These are phyloP conservation scores for Penicillium vulpinum DNA, from an alignment of 2,329 filamentous ascomycete genomes.

Conservation along the genomic window DNA sequence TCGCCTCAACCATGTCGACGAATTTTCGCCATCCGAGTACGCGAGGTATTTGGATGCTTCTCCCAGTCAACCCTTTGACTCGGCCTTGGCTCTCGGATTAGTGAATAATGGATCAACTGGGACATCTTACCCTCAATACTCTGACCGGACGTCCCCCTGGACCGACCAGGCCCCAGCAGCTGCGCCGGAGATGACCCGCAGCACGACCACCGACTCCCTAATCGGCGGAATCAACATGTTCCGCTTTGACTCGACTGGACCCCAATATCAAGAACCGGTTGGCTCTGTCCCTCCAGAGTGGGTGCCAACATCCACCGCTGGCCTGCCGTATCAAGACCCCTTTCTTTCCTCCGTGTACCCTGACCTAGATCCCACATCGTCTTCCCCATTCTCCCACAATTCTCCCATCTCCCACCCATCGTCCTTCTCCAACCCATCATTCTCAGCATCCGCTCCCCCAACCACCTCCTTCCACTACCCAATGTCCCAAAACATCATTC, in stretches of 20 bases:
- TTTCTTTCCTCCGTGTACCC: constrained; percentile 19
- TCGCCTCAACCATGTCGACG: constrained; percentile 40
- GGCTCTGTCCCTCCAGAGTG: constrained; percentile 27
- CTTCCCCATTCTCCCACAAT: constrained; percentile 33
- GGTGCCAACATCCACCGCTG: constrained; percentile 23
- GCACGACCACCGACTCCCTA: constrained; percentile 47
- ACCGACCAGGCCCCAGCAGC: constrained; percentile 30
- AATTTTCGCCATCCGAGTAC: constrained; percentile 47
- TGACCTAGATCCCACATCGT: constrained; percentile 34
- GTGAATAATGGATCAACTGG: constrained; percentile 18
- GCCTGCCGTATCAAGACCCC: constrained; percentile 17
- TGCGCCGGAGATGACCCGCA: constrained; percentile 48
- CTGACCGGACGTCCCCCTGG: constrained; percentile 19
- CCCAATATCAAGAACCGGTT: constrained; percentile 18
- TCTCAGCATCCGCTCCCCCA: constrained; percentile 41
- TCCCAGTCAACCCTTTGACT: constrained; percentile 26
- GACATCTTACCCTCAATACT: constrained; percentile 6
- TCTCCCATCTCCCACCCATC: constrained; percentile 15
- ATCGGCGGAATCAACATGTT: constrained; percentile 47
- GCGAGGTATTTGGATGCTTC: constrained; percentile 39
- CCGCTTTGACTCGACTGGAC: constrained; percentile 44
- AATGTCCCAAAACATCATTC: constrained; percentile 31
- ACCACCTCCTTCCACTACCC: constrained; percentile 32
- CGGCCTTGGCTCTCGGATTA: constrained; percentile 17
- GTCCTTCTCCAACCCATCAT: constrained; percentile 21